These are phyloP conservation scores for Nepenthes gracilis DNA, from an alignment of 148 eudicot genomes.

Conservation along the genomic window DNA sequence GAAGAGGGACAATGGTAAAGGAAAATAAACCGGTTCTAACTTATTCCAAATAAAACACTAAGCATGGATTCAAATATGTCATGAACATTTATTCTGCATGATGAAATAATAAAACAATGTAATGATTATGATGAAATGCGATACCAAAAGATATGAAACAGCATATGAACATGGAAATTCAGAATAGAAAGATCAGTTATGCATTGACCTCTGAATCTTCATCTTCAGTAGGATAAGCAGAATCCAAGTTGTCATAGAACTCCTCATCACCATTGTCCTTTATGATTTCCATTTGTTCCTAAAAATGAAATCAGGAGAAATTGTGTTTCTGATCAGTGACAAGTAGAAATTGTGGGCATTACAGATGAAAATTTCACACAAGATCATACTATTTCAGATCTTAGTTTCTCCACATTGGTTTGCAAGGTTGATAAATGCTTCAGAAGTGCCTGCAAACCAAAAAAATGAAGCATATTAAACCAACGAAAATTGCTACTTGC, in stretches of 20 bases:
- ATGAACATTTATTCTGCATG: no score
- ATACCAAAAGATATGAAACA: no score
- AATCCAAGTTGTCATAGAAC: constrained; percentile 55
- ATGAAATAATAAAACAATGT: no score
- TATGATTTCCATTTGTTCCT: constrained; percentile 54
- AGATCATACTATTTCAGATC: constrained; percentile 60
- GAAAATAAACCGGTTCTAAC: no score
- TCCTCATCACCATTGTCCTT: constrained; percentile 41
- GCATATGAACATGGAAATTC: no score
- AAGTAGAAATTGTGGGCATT: not conserved
- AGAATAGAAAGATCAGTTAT: not conserved
- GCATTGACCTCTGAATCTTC: constrained; percentile 65
- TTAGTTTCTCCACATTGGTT: constrained; percentile 46
- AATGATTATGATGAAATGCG: no score
- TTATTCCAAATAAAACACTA: no score
- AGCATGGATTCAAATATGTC: no score
- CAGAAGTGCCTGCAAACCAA: constrained; percentile 57
- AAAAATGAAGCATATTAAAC: constrained; percentile 10
- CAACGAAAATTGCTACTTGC: not conserved
- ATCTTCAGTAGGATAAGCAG: constrained; percentile 69
- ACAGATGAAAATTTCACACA: not conserved
- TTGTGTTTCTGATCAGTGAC: constrained; percentile 1
- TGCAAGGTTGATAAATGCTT: constrained; percentile 55
- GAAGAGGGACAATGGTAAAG: no score
- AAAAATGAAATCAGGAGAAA: not conserved